Conservation (phyloP, 768 basidiomycete genomes). For the Hysterangium stoloniferum region DNA sequence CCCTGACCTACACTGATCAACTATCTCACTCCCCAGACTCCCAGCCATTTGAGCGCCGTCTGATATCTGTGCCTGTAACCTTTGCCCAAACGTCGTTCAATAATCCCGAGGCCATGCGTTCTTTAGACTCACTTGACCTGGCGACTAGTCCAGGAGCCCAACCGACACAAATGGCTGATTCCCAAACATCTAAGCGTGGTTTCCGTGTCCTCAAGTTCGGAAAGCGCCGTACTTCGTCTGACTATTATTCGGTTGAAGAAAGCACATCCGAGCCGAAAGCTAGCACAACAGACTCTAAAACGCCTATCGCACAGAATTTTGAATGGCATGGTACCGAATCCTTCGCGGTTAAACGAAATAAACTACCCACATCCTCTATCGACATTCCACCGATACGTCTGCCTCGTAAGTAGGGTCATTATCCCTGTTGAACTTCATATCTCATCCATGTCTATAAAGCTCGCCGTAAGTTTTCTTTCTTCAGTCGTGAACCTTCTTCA, state of each 20-base stretch:
- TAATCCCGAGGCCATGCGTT: background rate
- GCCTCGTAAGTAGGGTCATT: background rate
- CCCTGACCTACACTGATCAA: background rate
- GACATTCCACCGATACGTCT: background rate
- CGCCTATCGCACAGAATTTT: background rate
- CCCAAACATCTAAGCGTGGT: background rate
- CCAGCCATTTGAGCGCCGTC: background rate
- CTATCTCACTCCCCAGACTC: background rate
- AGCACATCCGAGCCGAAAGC: background rate
- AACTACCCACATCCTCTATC: background rate
- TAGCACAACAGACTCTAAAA: background rate
- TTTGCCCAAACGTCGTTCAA: background rate
- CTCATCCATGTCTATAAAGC: background rate
- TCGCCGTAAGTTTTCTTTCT: conserved; percentile 7
- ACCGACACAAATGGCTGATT: background rate
- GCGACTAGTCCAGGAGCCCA: background rate
- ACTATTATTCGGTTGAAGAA: background rate
- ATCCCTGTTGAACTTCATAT: background rate
- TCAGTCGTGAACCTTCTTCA: background rate
- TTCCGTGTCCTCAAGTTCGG: background rate
- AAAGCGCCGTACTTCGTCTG: background rate
- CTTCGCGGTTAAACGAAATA: conserved; percentile 1
- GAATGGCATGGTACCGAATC: background rate
- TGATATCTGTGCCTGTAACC: background rate
- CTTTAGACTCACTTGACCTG: background rate